These are phyloP conservation scores for Lactarius akahatsu DNA, from an alignment of 768 basidiomycete species.

Conservation along the genomic window DNA sequence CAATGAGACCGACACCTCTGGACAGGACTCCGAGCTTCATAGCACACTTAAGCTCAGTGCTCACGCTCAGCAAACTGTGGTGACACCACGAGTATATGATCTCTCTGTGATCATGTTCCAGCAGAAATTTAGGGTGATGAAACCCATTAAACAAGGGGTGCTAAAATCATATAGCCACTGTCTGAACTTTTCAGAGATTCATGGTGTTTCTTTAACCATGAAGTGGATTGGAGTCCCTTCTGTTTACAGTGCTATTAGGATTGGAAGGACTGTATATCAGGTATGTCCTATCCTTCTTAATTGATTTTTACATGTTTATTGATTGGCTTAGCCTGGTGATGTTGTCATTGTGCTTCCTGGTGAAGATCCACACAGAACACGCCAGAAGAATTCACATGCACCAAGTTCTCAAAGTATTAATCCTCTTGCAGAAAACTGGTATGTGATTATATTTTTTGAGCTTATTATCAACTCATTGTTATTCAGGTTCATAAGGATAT, in stretches of 20 bases:
- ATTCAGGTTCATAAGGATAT: constrained; percentile 67
- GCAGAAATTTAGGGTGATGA: constrained; percentile 8
- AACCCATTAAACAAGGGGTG: neutral
- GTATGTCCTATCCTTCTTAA: constrained; percentile 35
- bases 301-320: neutral
- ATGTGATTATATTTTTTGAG: constrained; percentile 28
- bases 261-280: constrained; percentile 59
- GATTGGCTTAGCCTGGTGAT: constrained; percentile 52
- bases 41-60: too few relatives aligned
- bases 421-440: constrained; percentile 64
- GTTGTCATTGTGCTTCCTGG: constrained; percentile 63
- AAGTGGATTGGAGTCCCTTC: constrained; percentile 12
- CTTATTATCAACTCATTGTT: neutral
- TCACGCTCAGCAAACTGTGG: constrained; percentile 8
- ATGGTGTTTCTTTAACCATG: constrained; percentile 36
- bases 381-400: constrained; percentile 43
- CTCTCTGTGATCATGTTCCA: constrained; percentile 8
- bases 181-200: constrained; percentile 13
- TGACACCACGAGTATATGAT: constrained; percentile 14
- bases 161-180: neutral
- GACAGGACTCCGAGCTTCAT: constrained; percentile 10
- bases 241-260: constrained; percentile 37
- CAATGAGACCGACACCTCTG: constrained; percentile 32
- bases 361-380: constrained; percentile 43
- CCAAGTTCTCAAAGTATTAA: constrained; percentile 51